Evolutionary conservation across 331 rosid genomes (phyloP).

Genomic region (Pyrus hybrid): DNA sequence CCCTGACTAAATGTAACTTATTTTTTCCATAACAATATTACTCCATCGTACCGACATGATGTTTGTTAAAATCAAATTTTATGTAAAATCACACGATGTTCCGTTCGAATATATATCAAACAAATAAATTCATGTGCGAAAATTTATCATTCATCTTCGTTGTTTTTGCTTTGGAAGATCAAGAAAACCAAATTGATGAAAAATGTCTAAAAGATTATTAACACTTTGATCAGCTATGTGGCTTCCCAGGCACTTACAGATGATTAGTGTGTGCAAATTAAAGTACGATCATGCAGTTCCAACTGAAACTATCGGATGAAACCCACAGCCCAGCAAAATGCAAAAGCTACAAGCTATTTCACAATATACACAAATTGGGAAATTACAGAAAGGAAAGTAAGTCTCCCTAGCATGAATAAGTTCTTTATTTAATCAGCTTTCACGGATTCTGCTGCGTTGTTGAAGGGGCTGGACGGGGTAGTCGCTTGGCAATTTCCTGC

Average conservation of each 20-base stretch:
- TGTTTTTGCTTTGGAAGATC: background rate
- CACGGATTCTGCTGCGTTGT: constrained; percentile 12
- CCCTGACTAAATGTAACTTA: background rate
- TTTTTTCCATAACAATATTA: too few relatives aligned
- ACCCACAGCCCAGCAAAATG: background rate
- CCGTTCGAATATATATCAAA: background rate
- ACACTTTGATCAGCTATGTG: background rate
- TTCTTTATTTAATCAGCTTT: background rate
- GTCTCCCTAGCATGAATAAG: background rate
- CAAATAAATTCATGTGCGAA: too few relatives aligned
- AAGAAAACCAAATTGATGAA: background rate
- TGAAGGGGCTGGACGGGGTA: constrained; percentile 36
- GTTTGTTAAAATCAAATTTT: too few relatives aligned
- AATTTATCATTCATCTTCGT: background rate
- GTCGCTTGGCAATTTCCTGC: constrained; percentile 51
- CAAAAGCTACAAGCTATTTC: background rate
- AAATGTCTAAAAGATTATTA: background rate
- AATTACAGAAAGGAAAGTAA: background rate
- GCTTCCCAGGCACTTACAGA: background rate
- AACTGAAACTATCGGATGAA: background rate
- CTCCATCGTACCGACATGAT: background rate
- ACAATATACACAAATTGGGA: constrained; percentile 18
- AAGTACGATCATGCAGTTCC: background rate
- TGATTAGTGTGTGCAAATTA: background rate
- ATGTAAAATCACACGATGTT: background rate